These are phyloP conservation scores for Fistulinella cinereoalba DNA, from an alignment of 1,284 basidiomycete species.

Conservation along the genomic window DNA sequence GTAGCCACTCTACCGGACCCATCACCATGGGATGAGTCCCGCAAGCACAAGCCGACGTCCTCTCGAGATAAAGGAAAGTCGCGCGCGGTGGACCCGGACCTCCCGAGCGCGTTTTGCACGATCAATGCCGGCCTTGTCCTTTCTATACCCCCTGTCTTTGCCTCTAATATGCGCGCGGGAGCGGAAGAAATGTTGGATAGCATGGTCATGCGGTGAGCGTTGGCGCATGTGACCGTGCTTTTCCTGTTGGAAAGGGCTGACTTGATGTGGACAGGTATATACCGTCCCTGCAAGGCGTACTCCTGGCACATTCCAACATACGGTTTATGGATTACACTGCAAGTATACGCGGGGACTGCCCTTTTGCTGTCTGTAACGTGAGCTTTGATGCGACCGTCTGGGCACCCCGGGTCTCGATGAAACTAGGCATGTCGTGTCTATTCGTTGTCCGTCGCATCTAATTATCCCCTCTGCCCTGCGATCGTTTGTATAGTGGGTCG, in stretches of 20 bases:
- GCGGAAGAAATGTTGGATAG: conserved; percentile 88
- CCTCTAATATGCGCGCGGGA: conserved; percentile 65
- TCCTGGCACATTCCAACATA: conserved; percentile 83
- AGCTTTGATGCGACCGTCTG: conserved; percentile 86
- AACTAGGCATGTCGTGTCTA: conserved; percentile 58
- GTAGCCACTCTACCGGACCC: neutral
- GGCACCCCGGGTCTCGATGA: conserved; percentile 85
- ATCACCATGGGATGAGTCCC: conserved; percentile 8
- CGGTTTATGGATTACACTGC: conserved; percentile 69
- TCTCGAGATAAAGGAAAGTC: conserved; percentile 44
- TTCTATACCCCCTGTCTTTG: conserved; percentile 83
- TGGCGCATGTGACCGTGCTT: conserved; percentile 3
- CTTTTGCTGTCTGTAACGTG: conserved; percentile 77
- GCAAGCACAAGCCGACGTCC: conserved; percentile 7
- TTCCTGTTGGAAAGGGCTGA: conserved; percentile 6
- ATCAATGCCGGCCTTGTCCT: conserved; percentile 66
- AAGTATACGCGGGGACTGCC: conserved; percentile 79
- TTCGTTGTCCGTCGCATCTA: neutral
- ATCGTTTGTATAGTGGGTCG: conserved; percentile 61
- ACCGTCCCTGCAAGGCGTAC: conserved; percentile 82
- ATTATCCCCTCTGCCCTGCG: neutral
- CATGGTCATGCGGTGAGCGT: conserved; percentile 86
- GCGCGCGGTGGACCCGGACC: conserved; percentile 18
- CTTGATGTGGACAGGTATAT: conserved; percentile 65
- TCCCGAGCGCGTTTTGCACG: conserved; percentile 60